Base-by-base conservation (phyloP, 805 yeast genomes). In the Kuraishia cidri region DNA sequence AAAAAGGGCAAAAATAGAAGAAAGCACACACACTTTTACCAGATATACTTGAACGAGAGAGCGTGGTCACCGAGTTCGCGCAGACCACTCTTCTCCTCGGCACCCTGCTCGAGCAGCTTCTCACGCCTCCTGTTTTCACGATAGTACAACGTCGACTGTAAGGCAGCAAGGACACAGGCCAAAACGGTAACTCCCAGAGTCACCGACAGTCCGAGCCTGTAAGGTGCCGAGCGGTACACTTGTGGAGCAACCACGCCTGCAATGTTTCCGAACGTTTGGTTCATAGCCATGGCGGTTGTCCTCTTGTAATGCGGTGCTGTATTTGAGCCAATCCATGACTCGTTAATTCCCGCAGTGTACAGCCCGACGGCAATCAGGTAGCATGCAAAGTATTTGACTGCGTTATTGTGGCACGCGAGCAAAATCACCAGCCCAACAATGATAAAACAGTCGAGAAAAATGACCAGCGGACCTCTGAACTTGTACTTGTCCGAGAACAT, bases 231-330 rank as follows among this genome's bases (percentile, higher is more conserved):
- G 23, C 62, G 45, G 46, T 64, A 66, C 16, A 66, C 58, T 41
- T 64, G 70, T 18, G 64, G 63, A 22, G 63, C 60, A 37, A 65
- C 48, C 3, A 59, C 64, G 33, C 74, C 74, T 5, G 71, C 56
- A 18, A 60, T 37, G 39, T 67, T 67, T 6, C 72, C 72, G 12
- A 65, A 36, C 2, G 65, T 52, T 41, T 63, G 70, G 33, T 67
- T 62, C 23, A 52, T 33, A 7, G 65, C 70, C 31, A 65, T 44
- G 4, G 66, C 57, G 3, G 67, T 53, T 6, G 66, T 62, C 44
- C 70, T 54, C 34, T 59, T 59, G 47, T 56, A 64, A 34, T 53
- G 55, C 6, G 65, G 65, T 2, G 68, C 62, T 23, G 55, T 49
- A 36, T 66, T 68, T 24, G 52, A 52, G 16, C 58, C 58, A n/a